Percentiles rank a stretch among this genome's conserved stretches.
phyloP scores from a whole-genome alignment of 192 early-diverging fungal genomes.

The Gaertneriomyces semiglobifer region DNA sequence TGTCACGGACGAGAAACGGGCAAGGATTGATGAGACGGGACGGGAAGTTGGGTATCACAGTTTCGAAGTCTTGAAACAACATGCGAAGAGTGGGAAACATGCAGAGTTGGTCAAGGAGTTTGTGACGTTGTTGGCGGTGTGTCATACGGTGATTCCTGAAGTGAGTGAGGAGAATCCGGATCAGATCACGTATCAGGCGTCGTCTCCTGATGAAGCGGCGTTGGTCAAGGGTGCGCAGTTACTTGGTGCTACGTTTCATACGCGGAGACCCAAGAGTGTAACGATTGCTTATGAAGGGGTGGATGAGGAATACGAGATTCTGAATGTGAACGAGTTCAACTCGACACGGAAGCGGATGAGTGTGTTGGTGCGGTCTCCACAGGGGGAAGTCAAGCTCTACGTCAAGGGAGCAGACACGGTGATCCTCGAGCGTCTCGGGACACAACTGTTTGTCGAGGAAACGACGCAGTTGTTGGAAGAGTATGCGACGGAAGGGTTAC shows the following conservation, averaged over 20 bases:
- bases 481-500: conserved; percentile 92
- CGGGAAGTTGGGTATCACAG: conserved; percentile 53
- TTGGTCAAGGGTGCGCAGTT: conserved; percentile 66
- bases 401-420: conserved; percentile 98
- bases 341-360: conserved; percentile 97
- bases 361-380: conserved; percentile 78
- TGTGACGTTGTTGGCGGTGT: conserved; percentile 81
- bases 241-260: conserved; percentile 53
- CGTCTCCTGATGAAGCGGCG: conserved; percentile 95
- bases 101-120: conserved; percentile 74
- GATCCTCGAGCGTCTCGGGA: conserved; percentile 81
- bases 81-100: conserved; percentile 36
- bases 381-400: conserved; percentile 79
- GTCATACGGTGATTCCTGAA: conserved; percentile 99
- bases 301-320: conserved; percentile 78
- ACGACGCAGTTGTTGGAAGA: conserved; percentile 63
- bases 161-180: conserved; percentile 50
- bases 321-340: conserved; percentile 98
- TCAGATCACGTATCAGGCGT: conserved; percentile 88
- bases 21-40: conserved; percentile 63
- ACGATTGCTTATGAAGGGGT: conserved; percentile 42
- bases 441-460: conserved; percentile 2
- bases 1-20: conserved; percentile 83
- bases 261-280: conserved; percentile 53
- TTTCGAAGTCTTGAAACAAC: conserved; percentile 35